Evolutionary conservation across 1,139 yeast genomes (phyloP).

Genomic region (Meyerozyma elateridarum): DNA sequence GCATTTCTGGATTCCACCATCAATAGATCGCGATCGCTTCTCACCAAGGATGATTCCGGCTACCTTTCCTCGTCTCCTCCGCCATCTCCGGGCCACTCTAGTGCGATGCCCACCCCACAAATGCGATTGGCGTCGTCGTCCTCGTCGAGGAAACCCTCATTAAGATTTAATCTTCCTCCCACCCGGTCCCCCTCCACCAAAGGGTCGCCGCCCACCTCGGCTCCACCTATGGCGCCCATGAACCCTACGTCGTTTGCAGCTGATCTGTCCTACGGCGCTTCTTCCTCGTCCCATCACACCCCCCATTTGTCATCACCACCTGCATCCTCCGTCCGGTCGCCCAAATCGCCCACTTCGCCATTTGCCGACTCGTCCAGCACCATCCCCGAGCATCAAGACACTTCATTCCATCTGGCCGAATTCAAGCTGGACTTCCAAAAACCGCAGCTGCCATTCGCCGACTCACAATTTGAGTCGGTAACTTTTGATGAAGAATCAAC

Average conservation of each 20-base stretch:
- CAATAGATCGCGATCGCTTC: conserved; percentile 5
- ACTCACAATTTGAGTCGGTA: conserved; percentile 1
- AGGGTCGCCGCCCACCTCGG: neutral
- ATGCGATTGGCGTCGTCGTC: conserved; percentile 15
- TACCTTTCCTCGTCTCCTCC: conserved; percentile 6
- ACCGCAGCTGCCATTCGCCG: conserved; percentile 5
- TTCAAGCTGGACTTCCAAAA: neutral
- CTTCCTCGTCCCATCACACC: neutral
- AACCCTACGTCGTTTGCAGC: conserved; percentile 1
- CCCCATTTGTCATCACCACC: neutral
- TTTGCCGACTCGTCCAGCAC: conserved; percentile 1
- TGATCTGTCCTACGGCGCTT: neutral
- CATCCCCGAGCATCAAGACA: neutral
- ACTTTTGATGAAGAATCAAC: conserved; percentile 9
- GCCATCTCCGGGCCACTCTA: conserved; percentile 7
- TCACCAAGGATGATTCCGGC: conserved; percentile 7
- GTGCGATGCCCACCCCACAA: conserved; percentile 28
- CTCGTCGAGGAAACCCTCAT: conserved; percentile 17
- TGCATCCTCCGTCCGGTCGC: neutral
- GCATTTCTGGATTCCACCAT: conserved; percentile 9
- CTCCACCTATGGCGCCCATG: conserved; percentile 1
- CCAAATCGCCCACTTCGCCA: conserved; percentile 3
- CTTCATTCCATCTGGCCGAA: neutral
- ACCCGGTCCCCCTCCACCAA: conserved; percentile 4
- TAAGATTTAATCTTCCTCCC: conserved; percentile 17